Evolutionary conservation across 2,329 filamentous ascomycete genomes (phyloP), one percentile per base, ranked within the genome.

Genomic region (Paramyrothecium sp.): DNA sequence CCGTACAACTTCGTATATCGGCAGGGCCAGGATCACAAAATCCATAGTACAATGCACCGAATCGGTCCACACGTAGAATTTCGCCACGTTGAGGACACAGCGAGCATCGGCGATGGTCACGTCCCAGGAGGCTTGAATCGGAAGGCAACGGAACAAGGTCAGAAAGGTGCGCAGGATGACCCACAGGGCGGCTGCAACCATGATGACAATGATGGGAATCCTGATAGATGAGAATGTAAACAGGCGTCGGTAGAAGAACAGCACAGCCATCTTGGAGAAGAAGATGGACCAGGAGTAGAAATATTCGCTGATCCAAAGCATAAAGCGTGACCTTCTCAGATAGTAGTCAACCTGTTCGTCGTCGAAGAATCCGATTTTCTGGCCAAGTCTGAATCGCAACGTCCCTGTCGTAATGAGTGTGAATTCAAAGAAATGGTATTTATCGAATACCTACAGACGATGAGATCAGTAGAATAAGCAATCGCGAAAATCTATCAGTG

Each of bases 51-150:
- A 58, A 51, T 75, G 72, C 1, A 65, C 64, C 12, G 71, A 41
- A 1, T 69, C 65, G 1, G 69, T 70, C 16, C 69, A 67, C 46
- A 73, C 68, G 58, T 72, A 72, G 23, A 70, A 73, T 0, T 65
- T 66, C 16, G 63, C 61, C 55, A 67, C 68, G 44, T 68, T 60
- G 17, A 74, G 69, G 3, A 59, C 63, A 58, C 73, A 75, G 13
- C 62, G 58, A 1, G 60, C 62, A 3, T 61, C 64, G 26, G 56
- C 55, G 26, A 72, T 62, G 2, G 60, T 56, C 11, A 63, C 62
- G 20, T 70, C 62, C 73, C 71, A 75, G 26, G 71, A 69, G 3
- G 64, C 67, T 21, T 69, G 65, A 0, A 73, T 58, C 0, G 73
- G 73, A 4, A 70, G 41, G 47, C 72, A 74, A 49, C 70, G 69